Conservation (phyloP, 2,329 filamentous ascomycete species). For the Botrytis medusae region DNA sequence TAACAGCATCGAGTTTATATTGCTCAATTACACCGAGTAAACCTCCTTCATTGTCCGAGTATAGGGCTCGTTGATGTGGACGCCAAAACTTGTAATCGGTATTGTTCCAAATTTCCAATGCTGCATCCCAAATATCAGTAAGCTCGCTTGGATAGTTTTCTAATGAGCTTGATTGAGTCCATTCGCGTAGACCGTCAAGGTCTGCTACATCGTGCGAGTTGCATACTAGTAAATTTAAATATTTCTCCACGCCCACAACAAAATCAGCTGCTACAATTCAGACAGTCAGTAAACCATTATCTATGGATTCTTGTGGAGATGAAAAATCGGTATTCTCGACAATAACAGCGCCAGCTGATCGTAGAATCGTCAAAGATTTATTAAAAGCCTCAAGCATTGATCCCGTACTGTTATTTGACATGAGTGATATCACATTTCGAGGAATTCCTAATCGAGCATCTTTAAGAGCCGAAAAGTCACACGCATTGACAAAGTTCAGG, state of each 20-base stretch:
- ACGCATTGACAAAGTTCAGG: not conserved
- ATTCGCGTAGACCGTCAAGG: not conserved
- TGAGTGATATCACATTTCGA: slow-evolving; percentile 49
- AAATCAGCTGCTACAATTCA: not conserved
- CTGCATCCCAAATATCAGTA: not conserved
- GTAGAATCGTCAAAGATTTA: not conserved
- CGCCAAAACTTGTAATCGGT: not conserved
- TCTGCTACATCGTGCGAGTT: not conserved
- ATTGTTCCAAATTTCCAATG: not conserved
- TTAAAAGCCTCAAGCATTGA: not conserved
- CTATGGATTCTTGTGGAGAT: not conserved
- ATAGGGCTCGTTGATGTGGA: not conserved
- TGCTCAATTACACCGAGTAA: slow-evolving; percentile 58
- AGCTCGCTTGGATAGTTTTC: not conserved
- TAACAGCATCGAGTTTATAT: slow-evolving; percentile 58
- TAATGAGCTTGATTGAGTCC: not conserved
- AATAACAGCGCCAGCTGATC: slow-evolving; percentile 7
- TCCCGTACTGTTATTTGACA: not conserved
- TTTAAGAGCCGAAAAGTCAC: slow-evolving; percentile 49
- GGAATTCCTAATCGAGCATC: slow-evolving; percentile 43
- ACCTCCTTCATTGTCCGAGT: not conserved
- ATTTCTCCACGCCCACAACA: not conserved
- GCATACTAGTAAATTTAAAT: not conserved
- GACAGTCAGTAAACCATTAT: not conserved
- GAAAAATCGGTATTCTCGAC: slow-evolving; percentile 1